Evolutionary conservation across 352 stramenopile species (phyloP).

Genomic region (Globisporangium cystogenes): DNA sequence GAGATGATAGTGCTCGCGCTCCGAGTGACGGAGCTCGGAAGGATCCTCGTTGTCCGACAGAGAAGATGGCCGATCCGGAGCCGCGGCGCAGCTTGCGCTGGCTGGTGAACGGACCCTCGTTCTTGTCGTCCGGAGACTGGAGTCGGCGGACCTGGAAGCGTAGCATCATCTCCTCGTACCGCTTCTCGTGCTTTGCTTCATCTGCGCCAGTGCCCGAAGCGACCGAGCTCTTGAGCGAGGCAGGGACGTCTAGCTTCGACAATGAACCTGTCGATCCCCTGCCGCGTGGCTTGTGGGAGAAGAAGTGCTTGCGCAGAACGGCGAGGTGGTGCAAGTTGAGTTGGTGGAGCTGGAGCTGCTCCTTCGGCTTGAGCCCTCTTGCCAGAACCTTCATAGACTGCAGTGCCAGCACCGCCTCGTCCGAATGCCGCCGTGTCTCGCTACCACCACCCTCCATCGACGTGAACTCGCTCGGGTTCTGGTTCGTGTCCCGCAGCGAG

Average conservation of each 20-base stretch:
- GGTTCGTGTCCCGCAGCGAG: no score
- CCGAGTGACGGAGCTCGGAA: neutral
- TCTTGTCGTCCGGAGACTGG: neutral
- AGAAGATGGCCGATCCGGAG: neutral
- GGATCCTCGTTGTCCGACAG: neutral
- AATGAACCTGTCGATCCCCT: neutral
- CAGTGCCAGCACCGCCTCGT: neutral
- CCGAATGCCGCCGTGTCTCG: neutral
- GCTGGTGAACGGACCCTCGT: neutral
- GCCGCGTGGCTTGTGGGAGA: neutral
- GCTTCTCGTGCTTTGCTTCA: slow-evolving; percentile 4
- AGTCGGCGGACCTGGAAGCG: slow-evolving; percentile 8
- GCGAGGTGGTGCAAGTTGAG: neutral
- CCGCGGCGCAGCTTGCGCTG: neutral
- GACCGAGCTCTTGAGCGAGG: no score
- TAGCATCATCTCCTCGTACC: slow-evolving; percentile 17
- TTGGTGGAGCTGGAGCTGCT: no score
- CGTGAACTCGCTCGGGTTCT: neutral
- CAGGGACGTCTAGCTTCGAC: neutral
- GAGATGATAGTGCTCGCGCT: no score
- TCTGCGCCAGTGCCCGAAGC: no score
- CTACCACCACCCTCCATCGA: neutral
- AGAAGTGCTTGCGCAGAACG: slow-evolving; percentile 1
- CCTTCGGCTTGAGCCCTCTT: no score
- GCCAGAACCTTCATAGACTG: no score